Evolutionary conservation across 2,329 filamentous ascomycete species (phyloP), one percentile per base, ranked within the genome.

Genomic region (Epichloe coenophiala): DNA sequence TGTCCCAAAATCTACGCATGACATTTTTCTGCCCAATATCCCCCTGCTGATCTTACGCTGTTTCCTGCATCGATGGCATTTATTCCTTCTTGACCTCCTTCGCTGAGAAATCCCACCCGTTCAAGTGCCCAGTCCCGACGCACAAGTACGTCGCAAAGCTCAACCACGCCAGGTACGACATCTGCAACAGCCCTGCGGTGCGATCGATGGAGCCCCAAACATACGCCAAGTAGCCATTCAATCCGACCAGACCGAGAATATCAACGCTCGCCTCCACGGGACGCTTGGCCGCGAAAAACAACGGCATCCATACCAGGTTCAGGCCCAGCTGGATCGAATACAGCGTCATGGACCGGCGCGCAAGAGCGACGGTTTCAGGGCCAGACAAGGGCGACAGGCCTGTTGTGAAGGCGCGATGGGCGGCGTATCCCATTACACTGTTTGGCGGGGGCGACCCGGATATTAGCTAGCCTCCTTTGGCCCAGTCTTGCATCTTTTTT

Each of bases 231-330:
- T 88, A 90, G 6, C 75, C 78, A 45, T 87, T 86, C 33, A 84
- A 71, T 8, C 84, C 88, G 1, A 84, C 72, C 8, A 96, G 73
- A 0, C 82, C 75, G 31, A 86, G 68, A 47, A 95, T 83, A 63
- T 96, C 87, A 31, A 76, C 75, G 6, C 87, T 80, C 3, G 90
- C 89, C 61, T 81, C 78, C 48, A 84, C 74, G 1, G 89, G 88
- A 15, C 80, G 78, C 56, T 83, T 82, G 47, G 84, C 63, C n/a
- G 78, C 76, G 63, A 95, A 96, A 76, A 96, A 96, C 11, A 96
- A 76, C 12, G 91, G 91, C 78, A 89, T 96, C 88, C 88, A 97
- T 49, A 84, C 67, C 33, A 95, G 72, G 65, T 96, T 96, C 48
- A 96, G 74, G 11, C 77, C 86, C 6, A 96, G 81, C 68, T 96